Percentiles rank a stretch among this genome's conserved stretches.
phyloP scores from a whole-genome alignment of 441 rosid species.

The Mallotus repandus region DNA sequence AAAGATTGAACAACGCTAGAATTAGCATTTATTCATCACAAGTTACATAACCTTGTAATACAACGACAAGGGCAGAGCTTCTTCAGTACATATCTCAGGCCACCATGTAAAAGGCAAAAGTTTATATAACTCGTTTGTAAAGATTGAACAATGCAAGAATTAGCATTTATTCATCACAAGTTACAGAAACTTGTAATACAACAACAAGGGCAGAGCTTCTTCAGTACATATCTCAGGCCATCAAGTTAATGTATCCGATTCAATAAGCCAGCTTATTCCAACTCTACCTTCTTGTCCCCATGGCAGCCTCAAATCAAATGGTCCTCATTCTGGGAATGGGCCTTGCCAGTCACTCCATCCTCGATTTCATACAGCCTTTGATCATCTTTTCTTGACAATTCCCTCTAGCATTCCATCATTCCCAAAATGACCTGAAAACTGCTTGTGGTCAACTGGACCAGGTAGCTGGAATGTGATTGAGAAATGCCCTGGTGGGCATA shows the following conservation, averaged over 20 bases:
- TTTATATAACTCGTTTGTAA: too few relatives aligned
- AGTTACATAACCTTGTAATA: neutral
- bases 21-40: too few relatives aligned
- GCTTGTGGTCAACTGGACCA: conserved; percentile 62
- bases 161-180: too few relatives aligned
- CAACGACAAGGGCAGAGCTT: neutral
- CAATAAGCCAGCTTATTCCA: neutral
- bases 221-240: neutral
- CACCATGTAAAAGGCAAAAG: neutral
- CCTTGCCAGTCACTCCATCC: neutral
- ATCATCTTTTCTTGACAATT: conserved; percentile 26
- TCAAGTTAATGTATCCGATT: neutral
- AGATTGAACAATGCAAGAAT: neutral
- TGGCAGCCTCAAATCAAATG: neutral
- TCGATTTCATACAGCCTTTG: neutral
- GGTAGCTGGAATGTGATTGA: conserved; percentile 66
- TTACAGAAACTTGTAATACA: neutral
- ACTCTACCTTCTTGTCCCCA: neutral
- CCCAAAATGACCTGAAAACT: conserved; percentile 46
- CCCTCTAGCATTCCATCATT: conserved; percentile 68
- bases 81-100: too few relatives aligned
- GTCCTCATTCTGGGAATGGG: neutral
- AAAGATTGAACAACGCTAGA: neutral
- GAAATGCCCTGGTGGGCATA: conserved; percentile 71
- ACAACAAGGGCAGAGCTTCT: neutral